A percentile compares a stretch with the other conserved stretches of the same genome.
Conservation (phyloP, 2,329 filamentous ascomycete genomes). For the Aspergillus fumigatiaffinis region DNA sequence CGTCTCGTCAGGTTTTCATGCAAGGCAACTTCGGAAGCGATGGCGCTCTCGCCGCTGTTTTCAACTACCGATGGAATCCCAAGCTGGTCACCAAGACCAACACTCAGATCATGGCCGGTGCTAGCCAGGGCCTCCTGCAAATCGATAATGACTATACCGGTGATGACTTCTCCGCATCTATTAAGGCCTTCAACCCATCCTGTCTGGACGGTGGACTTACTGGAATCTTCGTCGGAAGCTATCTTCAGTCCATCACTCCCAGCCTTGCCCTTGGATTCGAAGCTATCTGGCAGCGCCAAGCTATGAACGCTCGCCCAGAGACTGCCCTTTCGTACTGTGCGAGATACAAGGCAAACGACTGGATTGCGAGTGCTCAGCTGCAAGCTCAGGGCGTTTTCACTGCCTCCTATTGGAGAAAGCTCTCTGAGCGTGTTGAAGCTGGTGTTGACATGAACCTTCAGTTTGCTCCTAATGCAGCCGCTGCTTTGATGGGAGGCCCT, state of each 20-base stretch:
- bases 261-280: conserved; percentile 84
- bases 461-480: conserved; percentile 62
- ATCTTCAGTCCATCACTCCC: conserved; percentile 88
- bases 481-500: conserved; percentile 69
- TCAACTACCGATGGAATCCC: conserved; percentile 86
- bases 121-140: conserved; percentile 80
- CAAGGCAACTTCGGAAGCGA: conserved; percentile 96
- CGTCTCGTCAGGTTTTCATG: conserved; percentile 69
- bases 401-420: conserved; percentile 86
- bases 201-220: conserved; percentile 86
- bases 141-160: conserved; percentile 95
- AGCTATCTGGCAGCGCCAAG: conserved; percentile 86
- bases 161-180: conserved; percentile 82
- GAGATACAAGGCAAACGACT: conserved; percentile 86
- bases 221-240: conserved; percentile 92
- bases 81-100: conserved; percentile 81
- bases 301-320: conserved; percentile 81
- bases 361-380: conserved; percentile 87
- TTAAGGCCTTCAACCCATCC: conserved; percentile 96
- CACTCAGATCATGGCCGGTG: conserved; percentile 75
- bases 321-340: conserved; percentile 84
- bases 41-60: conserved; percentile 77
- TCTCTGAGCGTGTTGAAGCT: conserved; percentile 94
- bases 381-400: conserved; percentile 84
- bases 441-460: conserved; percentile 92